Evolutionary conservation across 768 basidiomycete genomes (phyloP).

Genomic region (Tulasnella calospora): DNA sequence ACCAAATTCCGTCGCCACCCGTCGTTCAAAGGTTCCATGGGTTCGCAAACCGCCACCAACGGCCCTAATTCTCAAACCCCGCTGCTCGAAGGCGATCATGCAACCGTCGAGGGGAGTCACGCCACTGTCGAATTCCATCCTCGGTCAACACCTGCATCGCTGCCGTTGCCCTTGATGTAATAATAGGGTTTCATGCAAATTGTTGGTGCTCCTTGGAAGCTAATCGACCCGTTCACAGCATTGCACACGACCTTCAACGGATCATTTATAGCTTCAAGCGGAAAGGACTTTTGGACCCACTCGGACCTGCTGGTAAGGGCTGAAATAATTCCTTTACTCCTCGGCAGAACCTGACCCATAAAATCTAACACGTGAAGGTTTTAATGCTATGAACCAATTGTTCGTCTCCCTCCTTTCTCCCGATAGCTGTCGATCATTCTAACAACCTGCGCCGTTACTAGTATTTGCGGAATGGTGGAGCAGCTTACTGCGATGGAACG

Average conservation of each 20-base stretch:
- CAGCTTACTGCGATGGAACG: constrained; percentile 81
- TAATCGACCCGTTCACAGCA: constrained; percentile 41
- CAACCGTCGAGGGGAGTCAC: constrained; percentile 32
- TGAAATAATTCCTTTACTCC: neutral
- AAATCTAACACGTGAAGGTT: neutral
- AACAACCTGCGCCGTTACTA: constrained; percentile 70
- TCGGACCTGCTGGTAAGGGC: constrained; percentile 85
- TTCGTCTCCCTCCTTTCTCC: constrained; percentile 35
- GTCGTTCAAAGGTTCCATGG: neutral
- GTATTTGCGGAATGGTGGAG: constrained; percentile 76
- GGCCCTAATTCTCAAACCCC: neutral
- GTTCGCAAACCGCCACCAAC: neutral
- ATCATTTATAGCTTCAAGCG: constrained; percentile 67
- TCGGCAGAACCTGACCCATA: neutral
- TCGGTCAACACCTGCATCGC: constrained; percentile 40
- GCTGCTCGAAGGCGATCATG: constrained; percentile 35
- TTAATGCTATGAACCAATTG: neutral
- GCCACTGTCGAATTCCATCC: constrained; percentile 44
- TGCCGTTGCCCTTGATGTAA: constrained; percentile 79
- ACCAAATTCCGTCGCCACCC: neutral
- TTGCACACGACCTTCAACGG: constrained; percentile 76
- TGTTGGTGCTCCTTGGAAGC: neutral
- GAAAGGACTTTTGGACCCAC: constrained; percentile 78
- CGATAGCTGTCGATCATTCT: constrained; percentile 57
- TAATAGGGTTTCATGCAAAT: neutral